phyloP scores from a whole-genome alignment of 768 basidiomycete genomes.

The Hemileccinum rubropunctum region DNA sequence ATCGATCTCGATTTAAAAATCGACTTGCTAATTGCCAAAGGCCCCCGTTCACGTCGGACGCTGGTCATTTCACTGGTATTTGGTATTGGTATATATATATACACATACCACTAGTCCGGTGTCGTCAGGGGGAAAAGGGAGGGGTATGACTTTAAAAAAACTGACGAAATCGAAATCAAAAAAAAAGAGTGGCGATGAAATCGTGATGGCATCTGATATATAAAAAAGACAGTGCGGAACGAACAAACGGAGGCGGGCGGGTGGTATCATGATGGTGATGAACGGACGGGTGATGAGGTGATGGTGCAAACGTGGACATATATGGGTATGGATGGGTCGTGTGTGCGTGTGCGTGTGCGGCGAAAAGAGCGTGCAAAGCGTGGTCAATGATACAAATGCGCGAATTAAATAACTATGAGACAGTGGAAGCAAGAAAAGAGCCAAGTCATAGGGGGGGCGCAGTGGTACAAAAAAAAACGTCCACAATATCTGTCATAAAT shows the following conservation, averaged over 20 bases:
- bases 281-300: too few species aligned
- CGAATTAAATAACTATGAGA: slow-evolving; percentile 28
- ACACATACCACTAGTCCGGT: too few species aligned
- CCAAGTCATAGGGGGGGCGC: neutral
- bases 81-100: too few species aligned
- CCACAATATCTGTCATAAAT: slow-evolving; percentile 2
- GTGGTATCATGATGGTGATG: too few species aligned
- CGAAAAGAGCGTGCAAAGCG: slow-evolving; percentile 2
- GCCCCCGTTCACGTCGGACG: too few species aligned
- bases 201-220: slow-evolving; percentile 3
- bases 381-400: slow-evolving; percentile 23
- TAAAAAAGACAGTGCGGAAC: neutral
- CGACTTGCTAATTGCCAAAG: too few species aligned
- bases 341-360: neutral
- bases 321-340: neutral
- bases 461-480: slow-evolving; percentile 16
- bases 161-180: neutral
- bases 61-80: too few species aligned
- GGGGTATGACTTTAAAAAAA: too few species aligned
- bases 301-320: slow-evolving; percentile 1
- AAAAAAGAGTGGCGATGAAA: too few species aligned
- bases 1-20: too few species aligned
- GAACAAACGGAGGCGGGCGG: slow-evolving; percentile 6
- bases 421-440: slow-evolving; percentile 1
- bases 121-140: too few species aligned